phyloP scores from a whole-genome alignment of 2,329 filamentous ascomycete genomes.

The Fusarium sp. region DNA sequence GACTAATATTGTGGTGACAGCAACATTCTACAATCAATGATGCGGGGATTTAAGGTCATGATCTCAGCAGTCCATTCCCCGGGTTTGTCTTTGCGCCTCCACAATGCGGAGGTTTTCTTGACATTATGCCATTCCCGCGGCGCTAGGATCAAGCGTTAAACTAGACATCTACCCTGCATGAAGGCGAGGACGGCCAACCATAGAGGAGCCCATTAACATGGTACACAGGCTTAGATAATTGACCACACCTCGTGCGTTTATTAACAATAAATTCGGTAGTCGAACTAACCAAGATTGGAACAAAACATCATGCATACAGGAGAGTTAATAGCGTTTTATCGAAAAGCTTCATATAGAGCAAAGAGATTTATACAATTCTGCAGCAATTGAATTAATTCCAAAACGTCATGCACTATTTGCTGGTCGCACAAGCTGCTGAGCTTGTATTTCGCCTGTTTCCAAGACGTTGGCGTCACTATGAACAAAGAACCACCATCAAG shows the following conservation, averaged over 20 bases:
- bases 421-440: neutral
- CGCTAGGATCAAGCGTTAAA: neutral
- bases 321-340: too few species aligned
- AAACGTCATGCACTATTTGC: neutral
- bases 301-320: too few species aligned
- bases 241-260: too few species aligned
- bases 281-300: neutral
- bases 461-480: neutral
- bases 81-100: neutral
- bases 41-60: slow-evolving; percentile 6
- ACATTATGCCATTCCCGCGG: neutral
- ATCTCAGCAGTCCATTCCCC: slow-evolving; percentile 3
- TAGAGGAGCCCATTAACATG: neutral
- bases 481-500: neutral
- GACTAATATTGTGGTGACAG: neutral
- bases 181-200: neutral
- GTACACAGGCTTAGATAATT: too few species aligned
- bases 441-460: neutral
- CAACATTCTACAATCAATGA: neutral
- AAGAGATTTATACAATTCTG: too few species aligned
- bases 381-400: too few species aligned
- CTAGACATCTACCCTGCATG: neutral
- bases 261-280: too few species aligned
- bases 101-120: neutral
- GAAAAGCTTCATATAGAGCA: too few species aligned